phyloP scores from a whole-genome alignment of 2,329 filamentous ascomycete species.

The Microcyclospora tardicrescens region DNA sequence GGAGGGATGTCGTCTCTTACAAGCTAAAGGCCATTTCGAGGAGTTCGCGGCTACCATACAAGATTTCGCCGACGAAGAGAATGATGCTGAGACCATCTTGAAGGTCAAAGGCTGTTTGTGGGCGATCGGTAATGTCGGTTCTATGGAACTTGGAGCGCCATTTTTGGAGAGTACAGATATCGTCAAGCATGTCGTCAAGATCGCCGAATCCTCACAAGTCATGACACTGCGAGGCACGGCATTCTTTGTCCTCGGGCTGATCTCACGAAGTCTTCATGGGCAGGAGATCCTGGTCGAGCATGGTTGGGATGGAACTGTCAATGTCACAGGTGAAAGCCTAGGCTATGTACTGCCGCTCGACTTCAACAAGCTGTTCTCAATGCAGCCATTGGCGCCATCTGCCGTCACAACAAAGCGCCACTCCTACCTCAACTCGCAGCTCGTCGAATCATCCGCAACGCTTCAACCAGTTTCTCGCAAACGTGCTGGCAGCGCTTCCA shows the following conservation, averaged over 20 bases:
- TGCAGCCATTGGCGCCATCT: constrained; percentile 23
- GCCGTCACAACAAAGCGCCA: neutral
- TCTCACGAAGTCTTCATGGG: constrained; percentile 82
- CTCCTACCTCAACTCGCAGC: neutral
- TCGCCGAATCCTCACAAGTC: constrained; percentile 77
- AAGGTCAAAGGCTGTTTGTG: constrained; percentile 96
- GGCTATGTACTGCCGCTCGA: constrained; percentile 78
- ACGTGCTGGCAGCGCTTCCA: neutral
- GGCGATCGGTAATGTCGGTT: constrained; percentile 96
- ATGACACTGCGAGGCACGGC: constrained; percentile 91
- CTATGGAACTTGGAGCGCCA: constrained; percentile 90
- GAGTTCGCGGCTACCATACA: constrained; percentile 84
- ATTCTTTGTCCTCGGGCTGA: constrained; percentile 87
- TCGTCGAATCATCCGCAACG: neutral
- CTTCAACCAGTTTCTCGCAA: constrained; percentile 1
- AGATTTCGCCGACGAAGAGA: constrained; percentile 71
- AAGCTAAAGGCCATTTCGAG: constrained; percentile 89
- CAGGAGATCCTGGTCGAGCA: constrained; percentile 79
- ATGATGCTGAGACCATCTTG: constrained; percentile 71
- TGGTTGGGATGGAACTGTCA: constrained; percentile 88
- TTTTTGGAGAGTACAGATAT: constrained; percentile 87
- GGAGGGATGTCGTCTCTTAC: constrained; percentile 80
- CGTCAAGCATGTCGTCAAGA: constrained; percentile 72
- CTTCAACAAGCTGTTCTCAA: constrained; percentile 64
- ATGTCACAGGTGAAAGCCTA: constrained; percentile 65